Evolutionary conservation across 2,329 filamentous ascomycete genomes (phyloP), one percentile per base, ranked within the genome.

Genomic region (Cladosporium sp.): DNA sequence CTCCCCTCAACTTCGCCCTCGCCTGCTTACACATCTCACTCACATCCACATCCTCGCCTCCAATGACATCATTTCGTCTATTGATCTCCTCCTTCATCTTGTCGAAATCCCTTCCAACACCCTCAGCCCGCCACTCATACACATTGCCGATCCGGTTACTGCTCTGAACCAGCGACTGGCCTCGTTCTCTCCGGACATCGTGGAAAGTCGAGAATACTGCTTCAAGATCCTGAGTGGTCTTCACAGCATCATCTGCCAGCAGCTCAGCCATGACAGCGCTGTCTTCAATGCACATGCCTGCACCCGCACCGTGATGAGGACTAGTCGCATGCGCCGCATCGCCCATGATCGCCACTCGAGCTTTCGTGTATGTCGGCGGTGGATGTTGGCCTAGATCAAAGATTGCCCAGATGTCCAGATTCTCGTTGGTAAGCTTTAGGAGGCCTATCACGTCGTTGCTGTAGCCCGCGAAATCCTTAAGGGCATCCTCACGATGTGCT

Each of bases 261-360:
- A 72, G 54, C 51, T 69, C 64, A 1, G 66, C 63, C 58, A 72
- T 59, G 2, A 72, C 58, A 7, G 65, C 65, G 15, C 63, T 56
- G 36, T 71, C 69, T 58, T 71, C 69, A 20, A 71, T 67, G 37
- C 68, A 69, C 59, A 70, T 56, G 1, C 69, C 68, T 1, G 69
- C 68, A 8, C 68, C 68, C 1, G 68, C 67, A 17, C 76, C 76
- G 54, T 77, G 75, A 59, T 78, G 75, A 3, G 76, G 76, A 0
- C 69, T 70, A 1, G 74, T 75, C 0, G 82, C 82, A 62, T 85
- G 83, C 4, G 83, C 83, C 0, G 82, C 82, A 62, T 85, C 82
- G 7, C 83, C 83, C 0, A 82, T 72, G 2, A 85, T 63, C 47
- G 79, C 75, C 8, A 78, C 63, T 0, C 69, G 65, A 2, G 65